These are phyloP conservation scores for Capronia epimyces DNA, from an alignment of 2,329 filamentous ascomycete genomes.

Conservation along the genomic window DNA sequence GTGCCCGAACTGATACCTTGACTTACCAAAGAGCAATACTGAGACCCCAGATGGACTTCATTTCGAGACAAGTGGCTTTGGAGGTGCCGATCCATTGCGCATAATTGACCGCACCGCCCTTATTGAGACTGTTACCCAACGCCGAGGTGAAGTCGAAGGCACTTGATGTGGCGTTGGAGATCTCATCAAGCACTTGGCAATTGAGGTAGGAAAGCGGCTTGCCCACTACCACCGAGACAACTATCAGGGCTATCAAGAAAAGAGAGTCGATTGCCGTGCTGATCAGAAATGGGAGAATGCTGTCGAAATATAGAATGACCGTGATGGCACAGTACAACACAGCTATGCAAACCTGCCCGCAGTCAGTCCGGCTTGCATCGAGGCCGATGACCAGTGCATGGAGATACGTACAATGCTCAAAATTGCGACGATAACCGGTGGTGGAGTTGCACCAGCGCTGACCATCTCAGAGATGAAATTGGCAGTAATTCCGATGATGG, in stretches of 20 bases:
- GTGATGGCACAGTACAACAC: slow-evolving; percentile 73
- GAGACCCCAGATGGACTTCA: slow-evolving; percentile 83
- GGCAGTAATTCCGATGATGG: slow-evolving; percentile 71
- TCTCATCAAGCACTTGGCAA: slow-evolving; percentile 55
- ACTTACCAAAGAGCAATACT: slow-evolving; percentile 68
- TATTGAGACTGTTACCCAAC: slow-evolving; percentile 48
- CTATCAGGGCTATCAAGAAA: slow-evolving; percentile 70
- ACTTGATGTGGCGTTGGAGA: slow-evolving; percentile 43
- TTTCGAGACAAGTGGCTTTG: slow-evolving; percentile 67
- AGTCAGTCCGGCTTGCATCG: background rate
- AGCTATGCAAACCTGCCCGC: slow-evolving; percentile 64
- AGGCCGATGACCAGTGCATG: background rate
- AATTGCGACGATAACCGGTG: slow-evolving; percentile 69
- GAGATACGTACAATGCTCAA: slow-evolving; percentile 65
- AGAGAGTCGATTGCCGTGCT: slow-evolving; percentile 60
- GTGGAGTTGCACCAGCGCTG: slow-evolving; percentile 57
- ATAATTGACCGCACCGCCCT: slow-evolving; percentile 48
- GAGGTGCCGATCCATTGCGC: slow-evolving; percentile 55
- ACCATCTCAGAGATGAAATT: slow-evolving; percentile 79
- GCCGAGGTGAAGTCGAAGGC: slow-evolving; percentile 52
- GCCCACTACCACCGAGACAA: slow-evolving; percentile 71
- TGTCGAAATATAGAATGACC: slow-evolving; percentile 74
- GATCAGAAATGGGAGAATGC: slow-evolving; percentile 68
- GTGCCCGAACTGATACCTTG: background rate
- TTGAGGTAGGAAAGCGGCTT: slow-evolving; percentile 73